phyloP scores from a whole-genome alignment of 179 eudicot species.

The Vitellaria paradoxa region DNA sequence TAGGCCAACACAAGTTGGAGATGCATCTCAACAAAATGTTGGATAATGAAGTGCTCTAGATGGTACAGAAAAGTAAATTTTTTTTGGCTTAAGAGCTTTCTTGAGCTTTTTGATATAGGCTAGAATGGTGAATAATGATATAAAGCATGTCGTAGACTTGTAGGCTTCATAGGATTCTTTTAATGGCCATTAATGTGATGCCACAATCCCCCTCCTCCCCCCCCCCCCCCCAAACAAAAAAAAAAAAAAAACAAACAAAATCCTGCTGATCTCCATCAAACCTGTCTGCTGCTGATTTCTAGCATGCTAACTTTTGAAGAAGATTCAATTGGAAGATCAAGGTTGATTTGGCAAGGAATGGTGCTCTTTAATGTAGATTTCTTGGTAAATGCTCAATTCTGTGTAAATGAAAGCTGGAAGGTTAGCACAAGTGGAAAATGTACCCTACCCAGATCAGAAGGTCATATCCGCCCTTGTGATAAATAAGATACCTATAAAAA shows the following conservation, averaged over 20 bases:
- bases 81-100: neutral
- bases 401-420: too few species aligned
- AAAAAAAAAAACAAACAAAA: too few species aligned
- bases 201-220: neutral
- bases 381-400: neutral
- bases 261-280: neutral
- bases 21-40: conserved; percentile 1
- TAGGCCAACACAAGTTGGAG: neutral
- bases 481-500: too few species aligned
- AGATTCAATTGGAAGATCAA: neutral
- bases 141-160: neutral
- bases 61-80: neutral
- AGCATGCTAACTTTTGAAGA: neutral
- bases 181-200: neutral
- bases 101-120: neutral
- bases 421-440: too few species aligned
- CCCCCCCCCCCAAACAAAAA: too few species aligned
- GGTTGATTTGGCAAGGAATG: neutral
- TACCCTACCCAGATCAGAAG: too few species aligned
- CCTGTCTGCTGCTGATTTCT: neutral
- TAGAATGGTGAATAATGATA: neutral
- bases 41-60: neutral
- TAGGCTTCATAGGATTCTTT: neutral
- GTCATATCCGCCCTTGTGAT: too few species aligned
- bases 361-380: neutral